These are phyloP conservation scores for Echinochloa phyllopogon DNA, from an alignment of 176 grass and related monocot species.

Conservation along the genomic window DNA sequence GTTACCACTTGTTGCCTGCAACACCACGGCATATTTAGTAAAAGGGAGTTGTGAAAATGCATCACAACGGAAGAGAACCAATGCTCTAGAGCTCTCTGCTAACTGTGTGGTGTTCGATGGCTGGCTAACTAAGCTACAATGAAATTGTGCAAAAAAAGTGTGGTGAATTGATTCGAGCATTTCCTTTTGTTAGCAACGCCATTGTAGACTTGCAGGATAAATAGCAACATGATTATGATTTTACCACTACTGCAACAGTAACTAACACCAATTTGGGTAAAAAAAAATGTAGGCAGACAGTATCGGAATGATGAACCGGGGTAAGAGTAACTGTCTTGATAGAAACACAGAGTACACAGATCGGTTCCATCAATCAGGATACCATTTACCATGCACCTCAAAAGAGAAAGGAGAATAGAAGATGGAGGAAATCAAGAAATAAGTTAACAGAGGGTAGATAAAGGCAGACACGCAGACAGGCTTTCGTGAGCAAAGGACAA, in stretches of 20 bases:
- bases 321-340: neutral
- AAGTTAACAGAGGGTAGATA: neutral
- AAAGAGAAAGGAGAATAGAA: neutral
- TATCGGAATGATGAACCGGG: neutral
- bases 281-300: neutral
- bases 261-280: neutral
- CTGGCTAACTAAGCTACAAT: too few relatives aligned
- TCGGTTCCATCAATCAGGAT: neutral
- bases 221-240: neutral
- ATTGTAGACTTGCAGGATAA: neutral
- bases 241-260: neutral
- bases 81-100: neutral
- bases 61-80: neutral
- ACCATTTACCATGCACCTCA: neutral
- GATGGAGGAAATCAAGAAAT: neutral
- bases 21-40: neutral
- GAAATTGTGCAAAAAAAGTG: neutral
- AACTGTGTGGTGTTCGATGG: too few relatives aligned
- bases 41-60: neutral
- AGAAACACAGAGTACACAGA: neutral
- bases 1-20: constrained; percentile 62
- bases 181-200: neutral
- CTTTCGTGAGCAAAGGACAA: constrained; percentile 44
- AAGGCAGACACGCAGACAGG: constrained; percentile 15
- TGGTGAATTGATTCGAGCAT: neutral